Base-by-base conservation (phyloP, 495 filamentous ascomycete species). In the Lasiosphaeria miniovina region DNA sequence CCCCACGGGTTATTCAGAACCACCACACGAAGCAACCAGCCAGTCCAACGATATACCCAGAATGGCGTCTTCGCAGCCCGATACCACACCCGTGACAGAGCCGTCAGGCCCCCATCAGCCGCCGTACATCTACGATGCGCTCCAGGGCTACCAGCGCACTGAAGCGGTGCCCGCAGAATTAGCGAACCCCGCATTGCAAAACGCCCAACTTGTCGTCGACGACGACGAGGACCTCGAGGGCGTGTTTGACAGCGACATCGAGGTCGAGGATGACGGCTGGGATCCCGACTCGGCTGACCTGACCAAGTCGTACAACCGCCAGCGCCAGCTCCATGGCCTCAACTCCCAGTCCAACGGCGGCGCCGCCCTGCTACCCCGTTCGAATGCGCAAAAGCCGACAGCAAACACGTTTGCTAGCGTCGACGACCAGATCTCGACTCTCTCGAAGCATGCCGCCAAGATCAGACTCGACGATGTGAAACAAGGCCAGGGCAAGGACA, bases 261-360 rank as follows among this genome's bases (percentile, higher is more conserved):
- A 75, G 24, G 64, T 77, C 4, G 86, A 87, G 3, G 77, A 84
- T 24, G 76, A 83, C n/a, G 80, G 84, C 53, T 67, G 85, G 5
- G 82, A 87, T 41, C 77, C 81, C 49, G 83, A 84, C 1, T 84
- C 89, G 57, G 74, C 79, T 40, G 90, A 96, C 69, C 83, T 91
- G 46, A 90, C 91, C 43, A 95, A 96, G 74, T 84, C 86, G 33
- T 96, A 96, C 77, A 98, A 96, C 71, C 90, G 93, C 57, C 90
- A 94, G 68, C 81, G 85, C 73, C 85, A 71, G 68, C 76, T 76
- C 55, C 79, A 84, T 62, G 52, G n/a, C 58, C 34, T 74, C 57
- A 50, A 55, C 32, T 50, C 80, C 54, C 36, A 61, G 9, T 12
- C 49, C 38, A 56, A 58, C 33, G 55, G 53, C 45, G 79, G 77